A percentile compares a stretch with the other conserved stretches of the same genome.
These are phyloP conservation scores for Phylloporus sp. DNA, from an alignment of 1,284 basidiomycete genomes.

Conservation along the genomic window DNA sequence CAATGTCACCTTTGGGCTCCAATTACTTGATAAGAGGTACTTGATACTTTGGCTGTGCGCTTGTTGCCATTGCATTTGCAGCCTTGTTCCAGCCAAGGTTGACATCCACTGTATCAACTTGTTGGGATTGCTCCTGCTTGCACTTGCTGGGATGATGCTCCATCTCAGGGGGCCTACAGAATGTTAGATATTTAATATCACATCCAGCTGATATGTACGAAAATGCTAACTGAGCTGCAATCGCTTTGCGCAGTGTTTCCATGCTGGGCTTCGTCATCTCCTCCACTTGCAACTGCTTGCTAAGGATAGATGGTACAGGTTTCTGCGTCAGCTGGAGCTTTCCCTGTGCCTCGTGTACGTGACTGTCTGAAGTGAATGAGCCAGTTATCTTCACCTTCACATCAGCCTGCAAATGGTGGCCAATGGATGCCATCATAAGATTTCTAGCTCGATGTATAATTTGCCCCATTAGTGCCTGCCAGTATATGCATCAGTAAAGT, in stretches of 20 bases:
- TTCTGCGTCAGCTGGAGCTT: background rate
- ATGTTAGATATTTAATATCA: constrained; percentile 2
- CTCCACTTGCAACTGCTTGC: background rate
- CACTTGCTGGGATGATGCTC: background rate
- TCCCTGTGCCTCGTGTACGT: background rate
- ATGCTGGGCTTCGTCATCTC: background rate
- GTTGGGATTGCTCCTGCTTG: background rate
- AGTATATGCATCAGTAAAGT: background rate
- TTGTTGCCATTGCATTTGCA: background rate
- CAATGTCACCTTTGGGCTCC: background rate
- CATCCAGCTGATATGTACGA: constrained; percentile 11
- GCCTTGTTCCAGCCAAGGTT: constrained; percentile 11
- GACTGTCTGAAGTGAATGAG: background rate
- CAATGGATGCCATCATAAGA: background rate
- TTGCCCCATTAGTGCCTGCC: too few relatives aligned
- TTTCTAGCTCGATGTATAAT: background rate
- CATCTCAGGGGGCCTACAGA: constrained; percentile 5
- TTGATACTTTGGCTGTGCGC: constrained; percentile 12
- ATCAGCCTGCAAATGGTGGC: background rate
- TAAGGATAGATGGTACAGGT: background rate
- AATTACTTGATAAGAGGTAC: constrained; percentile 26
- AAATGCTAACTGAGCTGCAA: background rate
- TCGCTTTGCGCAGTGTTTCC: background rate
- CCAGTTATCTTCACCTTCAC: background rate
- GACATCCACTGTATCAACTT: background rate